Conservation (phyloP, 495 filamentous ascomycete species). For the Lophiostoma macrostomum region DNA sequence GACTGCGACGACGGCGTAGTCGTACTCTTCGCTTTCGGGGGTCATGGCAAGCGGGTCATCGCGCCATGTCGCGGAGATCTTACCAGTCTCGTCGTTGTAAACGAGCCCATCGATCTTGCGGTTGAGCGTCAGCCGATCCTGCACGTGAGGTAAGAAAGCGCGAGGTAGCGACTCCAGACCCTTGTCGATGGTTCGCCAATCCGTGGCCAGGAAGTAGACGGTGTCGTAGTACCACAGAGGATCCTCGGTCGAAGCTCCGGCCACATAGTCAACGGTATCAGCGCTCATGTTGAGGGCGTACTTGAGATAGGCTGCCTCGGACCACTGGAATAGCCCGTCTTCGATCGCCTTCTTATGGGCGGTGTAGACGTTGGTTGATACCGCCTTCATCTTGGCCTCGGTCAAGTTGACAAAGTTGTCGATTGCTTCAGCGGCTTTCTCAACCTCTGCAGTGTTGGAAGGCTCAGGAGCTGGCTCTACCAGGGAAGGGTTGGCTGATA, state of each 20-base stretch:
- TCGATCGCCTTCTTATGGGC: conserved; percentile 55
- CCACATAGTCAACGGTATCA: conserved; percentile 55
- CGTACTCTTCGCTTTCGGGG: conserved; percentile 46
- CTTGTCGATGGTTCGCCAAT: conserved; percentile 65
- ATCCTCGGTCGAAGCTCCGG: conserved; percentile 26
- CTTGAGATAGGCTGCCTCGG: conserved; percentile 59
- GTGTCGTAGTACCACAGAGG: conserved; percentile 44
- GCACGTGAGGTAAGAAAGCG: conserved; percentile 60
- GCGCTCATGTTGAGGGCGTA: conserved; percentile 53
- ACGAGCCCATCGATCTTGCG: conserved; percentile 32
- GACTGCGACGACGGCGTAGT: conserved; percentile 62
- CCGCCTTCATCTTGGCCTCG: conserved; percentile 40
- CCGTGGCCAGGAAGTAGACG: conserved; percentile 58
- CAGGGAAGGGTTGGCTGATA: conserved; percentile 36
- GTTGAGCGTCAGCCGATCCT: conserved; percentile 43
- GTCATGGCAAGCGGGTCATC: conserved; percentile 26
- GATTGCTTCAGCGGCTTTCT: conserved; percentile 42
- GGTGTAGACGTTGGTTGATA: conserved; percentile 60
- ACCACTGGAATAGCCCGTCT: conserved; percentile 52
- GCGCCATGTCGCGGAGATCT: conserved; percentile 19
- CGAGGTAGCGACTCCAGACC: conserved; percentile 57
- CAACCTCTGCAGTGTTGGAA: conserved; percentile 41
- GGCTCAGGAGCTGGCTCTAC: conserved; percentile 36
- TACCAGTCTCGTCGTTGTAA: conserved; percentile 42
- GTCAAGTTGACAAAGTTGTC: conserved; percentile 31